phyloP scores from a whole-genome alignment of 805 yeast species.

The Candida maltosa region DNA sequence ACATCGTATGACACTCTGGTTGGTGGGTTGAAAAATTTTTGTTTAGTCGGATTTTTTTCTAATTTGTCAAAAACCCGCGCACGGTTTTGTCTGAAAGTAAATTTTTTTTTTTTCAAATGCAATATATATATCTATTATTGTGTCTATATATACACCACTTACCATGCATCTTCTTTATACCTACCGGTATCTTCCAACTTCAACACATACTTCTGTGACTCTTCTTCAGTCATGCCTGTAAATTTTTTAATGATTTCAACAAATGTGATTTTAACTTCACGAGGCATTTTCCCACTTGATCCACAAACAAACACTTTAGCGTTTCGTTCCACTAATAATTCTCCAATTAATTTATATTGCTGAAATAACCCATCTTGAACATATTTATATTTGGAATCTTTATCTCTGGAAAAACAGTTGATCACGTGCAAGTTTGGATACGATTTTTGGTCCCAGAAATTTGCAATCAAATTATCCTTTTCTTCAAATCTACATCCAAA shows the following conservation, averaged over 20 bases:
- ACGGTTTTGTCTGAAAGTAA: too few species aligned
- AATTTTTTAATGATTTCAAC: constrained; percentile 54
- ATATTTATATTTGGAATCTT: constrained; percentile 46
- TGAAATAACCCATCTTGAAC: constrained; percentile 73
- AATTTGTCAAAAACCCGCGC: too few species aligned
- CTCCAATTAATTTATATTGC: constrained; percentile 46
- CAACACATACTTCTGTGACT: constrained; percentile 49
- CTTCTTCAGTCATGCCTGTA: constrained; percentile 37
- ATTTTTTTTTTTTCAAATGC: too few species aligned
- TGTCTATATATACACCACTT: too few species aligned
- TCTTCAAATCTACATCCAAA: constrained; percentile 68
- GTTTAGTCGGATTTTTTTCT: too few species aligned
- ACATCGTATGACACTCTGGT: too few species aligned
- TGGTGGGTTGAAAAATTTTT: constrained; percentile 5
- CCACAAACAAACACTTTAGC: constrained; percentile 85
- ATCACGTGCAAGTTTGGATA: constrained; percentile 27
- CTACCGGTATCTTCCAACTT: constrained; percentile 61
- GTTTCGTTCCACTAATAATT: constrained; percentile 48
- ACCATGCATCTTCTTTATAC: constrained; percentile 92
- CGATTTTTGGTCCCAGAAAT: constrained; percentile 39
- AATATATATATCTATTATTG: too few species aligned
- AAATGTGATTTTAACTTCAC: constrained; percentile 78
- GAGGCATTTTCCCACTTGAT: constrained; percentile 91
- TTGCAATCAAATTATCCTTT: constrained; percentile 67
- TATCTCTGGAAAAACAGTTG: constrained; percentile 47